Conservation (phyloP, 371 early-diverging fungal genomes). For the Cladochytrium tenue region DNA sequence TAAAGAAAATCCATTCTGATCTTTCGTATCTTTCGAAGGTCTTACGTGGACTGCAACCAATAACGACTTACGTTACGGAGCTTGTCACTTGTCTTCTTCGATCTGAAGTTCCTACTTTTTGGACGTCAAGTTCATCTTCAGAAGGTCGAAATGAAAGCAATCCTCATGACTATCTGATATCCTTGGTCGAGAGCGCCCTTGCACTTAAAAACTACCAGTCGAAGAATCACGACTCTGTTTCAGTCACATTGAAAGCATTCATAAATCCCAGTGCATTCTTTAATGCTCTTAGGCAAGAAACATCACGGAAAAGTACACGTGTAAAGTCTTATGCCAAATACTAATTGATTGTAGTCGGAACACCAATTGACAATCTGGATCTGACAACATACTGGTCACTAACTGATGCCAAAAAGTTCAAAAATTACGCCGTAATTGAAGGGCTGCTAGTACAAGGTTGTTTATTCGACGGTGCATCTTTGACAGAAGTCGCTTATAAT, state of each 20-base stretch:
- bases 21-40: constrained; percentile 43
- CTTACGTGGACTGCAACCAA: constrained; percentile 33
- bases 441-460: constrained; percentile 50
- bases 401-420: too few species aligned
- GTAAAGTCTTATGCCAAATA: neutral
- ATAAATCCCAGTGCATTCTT: constrained; percentile 49
- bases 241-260: constrained; percentile 34
- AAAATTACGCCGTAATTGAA: constrained; percentile 25
- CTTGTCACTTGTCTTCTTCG: constrained; percentile 33
- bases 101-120: constrained; percentile 41
- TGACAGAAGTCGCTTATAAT: constrained; percentile 37
- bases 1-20: constrained; percentile 43
- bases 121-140: constrained; percentile 30
- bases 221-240: constrained; percentile 16
- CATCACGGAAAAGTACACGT: constrained; percentile 43
- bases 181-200: constrained; percentile 26
- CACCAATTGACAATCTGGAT: constrained; percentile 45
- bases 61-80: constrained; percentile 37
- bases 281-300: constrained; percentile 52
- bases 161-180: constrained; percentile 34
- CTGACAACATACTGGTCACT: constrained; percentile 38
- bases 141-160: constrained; percentile 42
- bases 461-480: constrained; percentile 39
- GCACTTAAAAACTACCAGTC: neutral
- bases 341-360: constrained; percentile 25